Base-by-base conservation (phyloP, 331 rosid genomes). In the Pyrus hybrid region DNA sequence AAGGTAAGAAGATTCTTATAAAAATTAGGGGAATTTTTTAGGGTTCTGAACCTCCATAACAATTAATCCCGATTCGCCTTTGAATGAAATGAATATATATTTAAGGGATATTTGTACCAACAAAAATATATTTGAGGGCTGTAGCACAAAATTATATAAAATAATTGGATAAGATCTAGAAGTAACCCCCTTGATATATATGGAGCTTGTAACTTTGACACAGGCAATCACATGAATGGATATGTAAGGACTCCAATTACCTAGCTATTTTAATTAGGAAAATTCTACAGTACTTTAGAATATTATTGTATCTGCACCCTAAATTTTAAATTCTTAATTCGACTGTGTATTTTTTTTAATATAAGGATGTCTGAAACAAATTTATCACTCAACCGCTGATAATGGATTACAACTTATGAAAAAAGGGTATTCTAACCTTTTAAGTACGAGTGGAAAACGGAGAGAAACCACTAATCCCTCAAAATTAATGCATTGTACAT, bases 1-100 rank as follows among this genome's bases (percentile, higher is more conserved):
- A 94, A 92, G 99, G 91, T 92, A 94, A 92, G 86, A 87, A 92
- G 97, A 94, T 94, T 94, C 98, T 80, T 76, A 73, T 53, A 12
- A 26, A 11, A 77, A 72, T 65, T 86, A 77, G 72, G 81, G 74
- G 60, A 41, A 82, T 77, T 86, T 87, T 77, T 49, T 82, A 29
- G 75, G 82, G 72, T 72, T 80, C 81, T 81, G 81, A 75, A 80
- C 87, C 79, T 63, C 79, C 71, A 4, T 63, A 35, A 69, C 86
- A 5, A 67, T 77, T 82, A 3, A 67, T 77, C 80, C 61, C 70
- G 80, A 76, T 65, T 62, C 76, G 75, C 47, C 67, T 75, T 18
- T 28, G 56, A 25, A 60, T 7, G 45, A n/a, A 51, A 51, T 51
- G 57, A 51, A 51, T 51, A 45, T 45, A 45, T 45, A 45, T 45